A percentile compares a stretch with the other conserved stretches of the same genome.
Conservation (phyloP, 176 grass and related monocot genomes). For the Chrysopogon serrulatus region DNA sequence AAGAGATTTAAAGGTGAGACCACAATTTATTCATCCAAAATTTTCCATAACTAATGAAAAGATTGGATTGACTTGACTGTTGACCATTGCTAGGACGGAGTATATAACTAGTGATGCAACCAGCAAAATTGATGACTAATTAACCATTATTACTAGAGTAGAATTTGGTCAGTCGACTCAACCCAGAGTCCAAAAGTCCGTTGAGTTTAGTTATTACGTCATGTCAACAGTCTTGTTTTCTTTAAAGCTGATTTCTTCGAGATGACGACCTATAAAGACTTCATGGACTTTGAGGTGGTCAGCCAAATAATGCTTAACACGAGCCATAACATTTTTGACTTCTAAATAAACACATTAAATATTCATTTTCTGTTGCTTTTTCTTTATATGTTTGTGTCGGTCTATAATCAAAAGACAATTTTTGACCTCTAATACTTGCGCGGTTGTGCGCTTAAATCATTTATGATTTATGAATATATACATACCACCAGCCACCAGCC, state of each 20-base stretch:
- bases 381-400: too few species aligned
- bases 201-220: not conserved
- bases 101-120: too few species aligned
- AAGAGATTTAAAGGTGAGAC: too few species aligned
- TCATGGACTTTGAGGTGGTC: not conserved
- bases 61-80: too few species aligned
- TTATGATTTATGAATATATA: not conserved
- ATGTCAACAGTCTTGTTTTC: not conserved
- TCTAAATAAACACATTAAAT: not conserved
- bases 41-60: too few species aligned
- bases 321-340: not conserved
- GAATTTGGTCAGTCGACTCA: not conserved
- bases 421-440: not conserved
- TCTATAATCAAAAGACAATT: not conserved
- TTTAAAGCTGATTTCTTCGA: not conserved
- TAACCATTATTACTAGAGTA: not conserved
- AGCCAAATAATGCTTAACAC: not conserved
- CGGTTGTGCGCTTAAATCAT: not conserved
- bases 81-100: too few species aligned
- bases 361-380: not conserved
- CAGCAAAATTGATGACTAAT: too few species aligned
- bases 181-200: not conserved
- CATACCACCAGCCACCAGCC: too few species aligned
- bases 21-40: too few species aligned
- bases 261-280: not conserved